Conservation (phyloP, 768 basidiomycete genomes). For the Vararia minispora region DNA sequence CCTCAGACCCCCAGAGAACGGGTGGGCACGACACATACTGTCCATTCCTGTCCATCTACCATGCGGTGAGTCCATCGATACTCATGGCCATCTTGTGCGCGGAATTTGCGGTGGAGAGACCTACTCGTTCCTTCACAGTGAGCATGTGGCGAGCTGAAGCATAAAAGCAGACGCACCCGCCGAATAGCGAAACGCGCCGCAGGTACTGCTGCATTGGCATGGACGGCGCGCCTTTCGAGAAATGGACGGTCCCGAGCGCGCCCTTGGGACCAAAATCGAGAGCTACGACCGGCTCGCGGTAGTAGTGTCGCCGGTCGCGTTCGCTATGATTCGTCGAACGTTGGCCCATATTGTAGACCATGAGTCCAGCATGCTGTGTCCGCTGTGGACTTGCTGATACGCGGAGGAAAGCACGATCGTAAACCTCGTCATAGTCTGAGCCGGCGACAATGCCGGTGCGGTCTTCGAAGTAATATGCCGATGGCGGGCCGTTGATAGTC, state of each 20-base stretch:
- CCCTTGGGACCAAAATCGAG: constrained; percentile 52
- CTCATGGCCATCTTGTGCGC: constrained; percentile 56
- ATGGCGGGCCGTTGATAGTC: constrained; percentile 13
- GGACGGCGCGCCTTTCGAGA: constrained; percentile 30
- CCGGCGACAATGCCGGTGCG: constrained; percentile 42
- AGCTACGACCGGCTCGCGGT: constrained; percentile 39
- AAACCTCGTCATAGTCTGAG: constrained; percentile 69
- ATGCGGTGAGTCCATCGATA: constrained; percentile 56
- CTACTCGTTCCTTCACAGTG: constrained; percentile 25
- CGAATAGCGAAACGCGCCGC: constrained; percentile 51
- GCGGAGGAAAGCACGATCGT: constrained; percentile 64
- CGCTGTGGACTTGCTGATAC: constrained; percentile 35
- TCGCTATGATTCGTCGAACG: constrained; percentile 47
- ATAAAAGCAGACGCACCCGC: constrained; percentile 35
- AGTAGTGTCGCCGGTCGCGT: constrained; percentile 38
- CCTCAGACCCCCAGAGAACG: constrained; percentile 4
- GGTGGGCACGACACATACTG: constrained; percentile 35
- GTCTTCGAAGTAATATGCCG: constrained; percentile 52
- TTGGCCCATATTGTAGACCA: constrained; percentile 56
- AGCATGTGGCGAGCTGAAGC: neutral
- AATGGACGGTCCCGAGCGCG: constrained; percentile 49
- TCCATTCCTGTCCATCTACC: constrained; percentile 58
- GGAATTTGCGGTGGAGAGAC: constrained; percentile 58
- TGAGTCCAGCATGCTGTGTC: constrained; percentile 23
- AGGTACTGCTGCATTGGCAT: constrained; percentile 58